Evolutionary conservation across 2,329 filamentous ascomycete genomes (phyloP), one percentile per base, ranked within the genome.

Genomic region (Aspergillus amoenus): DNA sequence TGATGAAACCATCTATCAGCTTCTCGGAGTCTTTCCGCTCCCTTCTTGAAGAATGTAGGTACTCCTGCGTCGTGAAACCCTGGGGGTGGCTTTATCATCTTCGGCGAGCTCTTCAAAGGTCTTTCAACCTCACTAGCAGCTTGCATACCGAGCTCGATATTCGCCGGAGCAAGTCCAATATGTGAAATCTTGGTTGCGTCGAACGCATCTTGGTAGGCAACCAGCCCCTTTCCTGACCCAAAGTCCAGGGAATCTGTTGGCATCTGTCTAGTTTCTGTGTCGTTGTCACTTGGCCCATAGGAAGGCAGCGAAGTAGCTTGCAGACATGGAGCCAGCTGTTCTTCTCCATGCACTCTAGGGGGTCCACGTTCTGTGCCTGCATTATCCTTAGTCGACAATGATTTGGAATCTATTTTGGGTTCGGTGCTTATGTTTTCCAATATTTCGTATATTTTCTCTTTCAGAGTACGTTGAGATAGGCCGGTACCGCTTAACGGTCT

Each of bases 1-100:
- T 21, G 58, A 34, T 63, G 65, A 18, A 68, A 69, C 67, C 67
- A 69, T n/a, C 17, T 9, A 13, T 66, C 55, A 5, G 62, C 53
- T 37, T 66, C 63, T n/a, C 57, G 55, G 3, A 62, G 18, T 40
- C 60, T 61, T 41, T 24, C 37, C 15, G 44, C 24, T 52, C 32
- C 6, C 11, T 34, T 50, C 34, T 17, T 13, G 13, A 15, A 40
- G 11, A 13, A 13, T 27, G 4, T n/a, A 27, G 34, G 15, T 12
- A 18, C 39, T 15, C 32, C 42, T 49, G 58, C 60, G n/a, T 46
- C 50, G 9, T 57, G 46, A 46, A 67, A 58, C 4, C 66, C 65
- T 2, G 64, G 64, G 17, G 63, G 61, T 40, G 58, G 60, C 21
- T 43, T 47, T 18, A 61, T 21, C 27, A 46, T 34, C 42, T 30